Percentiles rank a stretch among this genome's conserved stretches.
These are phyloP conservation scores for Brassica carinata DNA, from an alignment of 345 rosid genomes.

Conservation along the genomic window DNA sequence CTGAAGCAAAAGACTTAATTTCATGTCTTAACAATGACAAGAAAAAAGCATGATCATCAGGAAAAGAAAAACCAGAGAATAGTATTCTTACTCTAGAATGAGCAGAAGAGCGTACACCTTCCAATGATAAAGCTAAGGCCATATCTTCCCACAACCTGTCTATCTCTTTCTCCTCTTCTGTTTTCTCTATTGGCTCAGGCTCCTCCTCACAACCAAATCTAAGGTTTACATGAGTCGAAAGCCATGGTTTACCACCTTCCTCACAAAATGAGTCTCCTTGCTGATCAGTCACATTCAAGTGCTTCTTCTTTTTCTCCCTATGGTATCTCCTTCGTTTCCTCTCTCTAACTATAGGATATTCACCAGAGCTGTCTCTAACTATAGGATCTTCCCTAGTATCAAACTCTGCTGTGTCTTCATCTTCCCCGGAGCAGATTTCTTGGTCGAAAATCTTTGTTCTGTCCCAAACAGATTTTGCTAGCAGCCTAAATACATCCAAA, in stretches of 20 bases:
- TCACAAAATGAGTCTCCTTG: neutral
- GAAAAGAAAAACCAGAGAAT: neutral
- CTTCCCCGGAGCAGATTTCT: constrained; percentile 5
- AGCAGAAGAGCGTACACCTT: constrained; percentile 32
- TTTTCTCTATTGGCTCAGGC: constrained; percentile 40
- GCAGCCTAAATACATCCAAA: constrained; percentile 13
- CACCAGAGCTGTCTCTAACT: neutral
- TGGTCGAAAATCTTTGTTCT: constrained; percentile 1
- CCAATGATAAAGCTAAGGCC: constrained; percentile 41
- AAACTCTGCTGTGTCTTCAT: neutral
- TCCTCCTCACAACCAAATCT: constrained; percentile 49
- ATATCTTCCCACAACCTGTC: constrained; percentile 62
- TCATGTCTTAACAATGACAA: neutral
- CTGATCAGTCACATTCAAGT: neutral
- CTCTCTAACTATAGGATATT: neutral
- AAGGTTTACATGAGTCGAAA: constrained; percentile 42
- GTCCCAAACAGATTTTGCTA: constrained; percentile 33
- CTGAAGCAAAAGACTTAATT: constrained; percentile 22
- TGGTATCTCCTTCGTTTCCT: constrained; percentile 19
- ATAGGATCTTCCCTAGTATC: constrained; percentile 13
- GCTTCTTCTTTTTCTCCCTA: constrained; percentile 18
- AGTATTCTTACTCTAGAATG: constrained; percentile 38
- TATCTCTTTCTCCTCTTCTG: constrained; percentile 53
- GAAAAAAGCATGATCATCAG: neutral
- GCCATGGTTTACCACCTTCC: neutral